Conservation (phyloP, 139 green algal genomes). For the Microglena sp. region DNA sequence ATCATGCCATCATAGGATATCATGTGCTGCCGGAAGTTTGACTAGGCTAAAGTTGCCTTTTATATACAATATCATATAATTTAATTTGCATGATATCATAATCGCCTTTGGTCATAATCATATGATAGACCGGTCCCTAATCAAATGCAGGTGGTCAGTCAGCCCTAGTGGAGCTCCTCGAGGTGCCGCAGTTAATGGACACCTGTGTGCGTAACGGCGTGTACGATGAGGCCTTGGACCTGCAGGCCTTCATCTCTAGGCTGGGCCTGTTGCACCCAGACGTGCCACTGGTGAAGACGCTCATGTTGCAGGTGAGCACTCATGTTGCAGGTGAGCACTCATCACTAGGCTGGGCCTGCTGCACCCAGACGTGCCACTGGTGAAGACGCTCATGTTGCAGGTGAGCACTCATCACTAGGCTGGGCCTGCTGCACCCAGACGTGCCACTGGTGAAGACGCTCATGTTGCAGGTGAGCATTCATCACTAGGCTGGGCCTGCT, state of each 20-base stretch:
- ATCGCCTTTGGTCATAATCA: too few species aligned
- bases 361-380: conserved; percentile 60
- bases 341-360: conserved; percentile 51
- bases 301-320: conserved; percentile 61
- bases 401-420: conserved; percentile 43
- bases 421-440: conserved; percentile 60
- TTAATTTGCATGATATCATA: too few species aligned
- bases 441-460: conserved; percentile 64
- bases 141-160: conserved; percentile 49
- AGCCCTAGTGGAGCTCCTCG: conserved; percentile 81
- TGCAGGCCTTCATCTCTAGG: conserved; percentile 58
- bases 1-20: too few species aligned
- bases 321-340: conserved; percentile 46
- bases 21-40: too few species aligned
- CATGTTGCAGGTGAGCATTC: conserved; percentile 47
- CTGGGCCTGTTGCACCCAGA: conserved; percentile 61
- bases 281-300: conserved; percentile 54
- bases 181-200: conserved; percentile 93
- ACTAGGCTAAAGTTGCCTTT: too few species aligned
- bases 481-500: conserved; percentile 51
- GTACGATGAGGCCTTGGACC: conserved; percentile 96
- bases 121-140: too few species aligned
- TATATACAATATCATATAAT: too few species aligned
- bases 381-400: conserved; percentile 59
- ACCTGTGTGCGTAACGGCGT: conserved; percentile 86